phyloP scores from a whole-genome alignment of 2,329 filamentous ascomycete species.

The Aureobasidium lini region DNA sequence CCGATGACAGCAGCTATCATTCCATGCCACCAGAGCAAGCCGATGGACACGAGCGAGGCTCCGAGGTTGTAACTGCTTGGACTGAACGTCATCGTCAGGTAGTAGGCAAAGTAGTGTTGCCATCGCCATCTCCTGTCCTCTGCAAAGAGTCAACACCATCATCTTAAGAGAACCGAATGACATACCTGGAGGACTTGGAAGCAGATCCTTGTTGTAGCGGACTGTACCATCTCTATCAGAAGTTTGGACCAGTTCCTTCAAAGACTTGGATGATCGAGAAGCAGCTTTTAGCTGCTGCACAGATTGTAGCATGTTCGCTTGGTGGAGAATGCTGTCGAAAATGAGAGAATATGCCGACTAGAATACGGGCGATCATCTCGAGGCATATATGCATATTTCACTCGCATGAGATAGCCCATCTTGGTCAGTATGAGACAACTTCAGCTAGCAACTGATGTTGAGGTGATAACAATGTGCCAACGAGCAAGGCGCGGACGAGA shows the following conservation, averaged over 20 bases:
- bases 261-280: neutral
- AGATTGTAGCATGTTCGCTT: neutral
- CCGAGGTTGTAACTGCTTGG: conserved; percentile 4
- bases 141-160: neutral
- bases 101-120: conserved; percentile 5
- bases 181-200: neutral
- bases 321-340: neutral
- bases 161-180: no score
- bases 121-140: conserved; percentile 1
- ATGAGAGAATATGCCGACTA: neutral
- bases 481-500: neutral
- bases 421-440: neutral
- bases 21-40: neutral
- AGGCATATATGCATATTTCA: neutral
- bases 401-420: neutral
- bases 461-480: neutral
- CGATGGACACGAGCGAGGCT: neutral
- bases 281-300: neutral
- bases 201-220: neutral
- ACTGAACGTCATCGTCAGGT: conserved; percentile 2
- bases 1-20: conserved; percentile 1
- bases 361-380: neutral
- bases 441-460: neutral
- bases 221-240: neutral
- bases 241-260: neutral